Base-by-base conservation (phyloP, 2,329 filamentous ascomycete species). In the Cadophora luteo-olivacea region DNA sequence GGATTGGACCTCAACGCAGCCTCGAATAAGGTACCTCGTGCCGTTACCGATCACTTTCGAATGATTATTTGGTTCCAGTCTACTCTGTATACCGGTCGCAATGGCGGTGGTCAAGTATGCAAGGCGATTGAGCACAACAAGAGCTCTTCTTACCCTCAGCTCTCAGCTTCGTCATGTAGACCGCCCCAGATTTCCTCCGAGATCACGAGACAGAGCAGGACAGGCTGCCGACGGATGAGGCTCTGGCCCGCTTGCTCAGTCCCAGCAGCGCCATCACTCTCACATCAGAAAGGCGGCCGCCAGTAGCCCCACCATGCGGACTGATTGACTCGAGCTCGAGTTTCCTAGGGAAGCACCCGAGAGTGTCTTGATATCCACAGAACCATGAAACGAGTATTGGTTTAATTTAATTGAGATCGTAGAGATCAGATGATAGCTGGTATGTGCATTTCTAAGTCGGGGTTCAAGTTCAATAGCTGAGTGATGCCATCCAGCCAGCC, bases 201-300 rank as follows among this genome's bases (percentile, higher is more conserved):
- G 60, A 62, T 62, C 60, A 62, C 38, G 41, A 62, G 41, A 51
- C 41, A 14, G 32, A 25, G 57, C 41, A 45, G 22, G 58, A 36
- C 41, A 45, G 22, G 58, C 25, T 25, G 41, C 12, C 8, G 55
- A 36, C 8, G 45, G 45, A 22, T 49, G 45, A 49, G 41, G 41
- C 41, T 45, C 41, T 45, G 8, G 41, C 41, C 16, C 16, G 41
- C 8, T 14, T 45, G 41, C 19, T 19, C 41, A 45, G 41, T 45
- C 41, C 41, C 41, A 45, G 14, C 36, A 29, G 29, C 29, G 33
- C 36, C 36, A 38, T 6, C 41, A n/a, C n/a, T 22, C 19, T 49
- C 45, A 49, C 19, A n/a, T 32, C 29, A 25, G 52, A 14, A 55
- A 55, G n/a, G 52, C 52, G 52, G 52, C 52, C 52, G 52, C 52